Evolutionary conservation across 805 yeast species (phyloP).

Genomic region (Schwanniomyces vanrijiae): DNA sequence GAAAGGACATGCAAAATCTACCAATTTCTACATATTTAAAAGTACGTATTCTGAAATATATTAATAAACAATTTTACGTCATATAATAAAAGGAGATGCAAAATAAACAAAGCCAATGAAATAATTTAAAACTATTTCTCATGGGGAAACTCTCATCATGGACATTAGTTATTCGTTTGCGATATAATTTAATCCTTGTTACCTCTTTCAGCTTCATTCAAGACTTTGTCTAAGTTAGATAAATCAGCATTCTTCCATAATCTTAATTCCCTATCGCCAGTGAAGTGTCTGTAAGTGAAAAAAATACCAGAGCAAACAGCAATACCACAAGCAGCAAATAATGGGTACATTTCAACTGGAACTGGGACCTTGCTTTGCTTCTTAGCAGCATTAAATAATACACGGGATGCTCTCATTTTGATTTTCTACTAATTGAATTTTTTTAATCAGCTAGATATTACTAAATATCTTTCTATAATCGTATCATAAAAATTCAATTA

Average conservation of each 20-base stretch:
- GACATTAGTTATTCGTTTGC: background rate
- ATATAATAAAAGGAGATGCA: background rate
- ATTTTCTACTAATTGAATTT: background rate
- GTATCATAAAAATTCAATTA: conserved; percentile 2
- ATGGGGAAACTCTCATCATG: background rate
- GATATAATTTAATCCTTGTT: conserved; percentile 9
- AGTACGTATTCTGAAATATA: background rate
- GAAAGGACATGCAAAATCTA: too few relatives aligned
- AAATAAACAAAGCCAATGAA: background rate
- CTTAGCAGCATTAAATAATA: conserved; percentile 42
- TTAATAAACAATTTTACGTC: background rate
- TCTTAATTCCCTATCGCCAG: conserved; percentile 45
- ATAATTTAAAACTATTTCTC: background rate
- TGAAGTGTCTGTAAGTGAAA: conserved; percentile 50
- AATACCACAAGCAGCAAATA: conserved; percentile 45
- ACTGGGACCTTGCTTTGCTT: conserved; percentile 16
- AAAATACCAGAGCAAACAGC: conserved; percentile 37
- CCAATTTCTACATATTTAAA: background rate
- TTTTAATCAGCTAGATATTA: background rate
- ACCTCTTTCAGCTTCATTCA: conserved; percentile 35
- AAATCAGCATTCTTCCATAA: conserved; percentile 47
- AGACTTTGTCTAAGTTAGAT: conserved; percentile 42
- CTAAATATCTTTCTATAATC: background rate
- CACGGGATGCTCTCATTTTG: conserved; percentile 40
- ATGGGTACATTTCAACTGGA: conserved; percentile 48